Percentiles rank a stretch among this genome's conserved stretches.
phyloP scores from a whole-genome alignment of 2,329 filamentous ascomycete genomes.

The Verticillium klebahnii region DNA sequence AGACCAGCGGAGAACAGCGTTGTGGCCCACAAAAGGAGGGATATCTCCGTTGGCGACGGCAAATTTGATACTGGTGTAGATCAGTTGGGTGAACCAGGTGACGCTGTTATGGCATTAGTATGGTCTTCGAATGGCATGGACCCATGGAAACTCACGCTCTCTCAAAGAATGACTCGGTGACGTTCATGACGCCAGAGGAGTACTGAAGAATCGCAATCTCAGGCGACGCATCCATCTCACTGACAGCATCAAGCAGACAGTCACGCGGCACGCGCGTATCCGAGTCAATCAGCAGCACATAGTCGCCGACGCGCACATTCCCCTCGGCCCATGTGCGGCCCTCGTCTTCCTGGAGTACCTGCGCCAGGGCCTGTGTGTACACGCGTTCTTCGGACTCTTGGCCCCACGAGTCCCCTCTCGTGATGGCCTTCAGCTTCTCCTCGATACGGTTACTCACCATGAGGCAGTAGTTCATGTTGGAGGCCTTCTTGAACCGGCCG shows the following conservation, averaged over 20 bases:
- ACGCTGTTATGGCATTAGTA: constrained; percentile 39
- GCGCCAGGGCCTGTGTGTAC: constrained; percentile 39
- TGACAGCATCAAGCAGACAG: constrained; percentile 64
- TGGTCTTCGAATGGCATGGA: background rate
- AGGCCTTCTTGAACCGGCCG: constrained; percentile 62
- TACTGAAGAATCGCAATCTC: constrained; percentile 70
- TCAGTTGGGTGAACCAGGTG: constrained; percentile 74
- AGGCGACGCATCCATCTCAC: constrained; percentile 66
- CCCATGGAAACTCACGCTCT: constrained; percentile 35
- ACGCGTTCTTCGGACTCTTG: constrained; percentile 35
- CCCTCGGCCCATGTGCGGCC: constrained; percentile 52
- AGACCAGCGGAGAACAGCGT: constrained; percentile 67
- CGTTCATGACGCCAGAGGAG: constrained; percentile 72
- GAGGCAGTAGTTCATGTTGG: constrained; percentile 64
- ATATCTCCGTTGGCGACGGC: constrained; percentile 68
- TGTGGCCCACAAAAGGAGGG: constrained; percentile 73
- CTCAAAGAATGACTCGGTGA: constrained; percentile 68
- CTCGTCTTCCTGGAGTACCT: constrained; percentile 43
- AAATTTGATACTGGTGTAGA: constrained; percentile 70
- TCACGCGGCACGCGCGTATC: constrained; percentile 66
- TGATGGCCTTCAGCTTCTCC: constrained; percentile 36
- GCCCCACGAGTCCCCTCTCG: constrained; percentile 31
- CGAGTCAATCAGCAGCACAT: constrained; percentile 63
- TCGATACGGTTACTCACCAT: constrained; percentile 52
- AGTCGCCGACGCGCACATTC: constrained; percentile 53